Conservation (phyloP, 2,329 filamentous ascomycete species). For the Xylariaceae sp. region DNA sequence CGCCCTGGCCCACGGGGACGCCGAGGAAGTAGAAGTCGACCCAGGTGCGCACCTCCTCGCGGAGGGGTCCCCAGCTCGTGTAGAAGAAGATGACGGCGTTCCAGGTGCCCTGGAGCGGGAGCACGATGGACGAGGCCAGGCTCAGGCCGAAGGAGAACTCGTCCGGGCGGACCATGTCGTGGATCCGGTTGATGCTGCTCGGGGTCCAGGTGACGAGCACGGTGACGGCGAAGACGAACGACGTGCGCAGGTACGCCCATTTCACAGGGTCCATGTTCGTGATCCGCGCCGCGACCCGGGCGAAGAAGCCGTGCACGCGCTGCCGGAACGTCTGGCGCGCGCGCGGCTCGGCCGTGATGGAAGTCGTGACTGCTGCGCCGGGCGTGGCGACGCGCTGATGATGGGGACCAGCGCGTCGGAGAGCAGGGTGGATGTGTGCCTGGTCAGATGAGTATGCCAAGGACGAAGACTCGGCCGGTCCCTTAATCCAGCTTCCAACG, state of each 20-base stretch:
- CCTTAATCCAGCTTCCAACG: conserved; percentile 29
- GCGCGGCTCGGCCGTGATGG: conserved; percentile 27
- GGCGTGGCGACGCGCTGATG: conserved; percentile 8
- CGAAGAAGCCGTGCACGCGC: conserved; percentile 20
- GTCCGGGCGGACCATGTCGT: conserved; percentile 54
- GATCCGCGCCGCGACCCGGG: conserved; percentile 28
- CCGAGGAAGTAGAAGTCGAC: conserved; percentile 18
- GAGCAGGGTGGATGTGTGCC: too few species aligned
- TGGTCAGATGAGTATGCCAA: too few species aligned
- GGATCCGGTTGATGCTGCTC: conserved; percentile 68
- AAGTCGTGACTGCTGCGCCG: conserved; percentile 22
- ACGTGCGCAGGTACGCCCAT: conserved; percentile 55
- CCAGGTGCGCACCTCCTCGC: conserved; percentile 26
- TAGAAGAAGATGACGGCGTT: conserved; percentile 72
- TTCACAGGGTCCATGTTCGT: conserved; percentile 51
- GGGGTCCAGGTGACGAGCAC: conserved; percentile 59
- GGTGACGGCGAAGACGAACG: conserved; percentile 55
- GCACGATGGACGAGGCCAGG: conserved; percentile 62
- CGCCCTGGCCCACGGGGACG: conserved; percentile 24
- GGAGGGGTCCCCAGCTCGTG: conserved; percentile 48
- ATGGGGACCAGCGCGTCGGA: too few species aligned
- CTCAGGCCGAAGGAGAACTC: conserved; percentile 58
- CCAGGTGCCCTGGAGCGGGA: conserved; percentile 76
- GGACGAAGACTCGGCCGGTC: conserved; percentile 23
- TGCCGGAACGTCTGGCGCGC: conserved; percentile 10